Evolutionary conservation across 140 eudicot genomes (phyloP).

Genomic region (Anethum foeniculum): DNA sequence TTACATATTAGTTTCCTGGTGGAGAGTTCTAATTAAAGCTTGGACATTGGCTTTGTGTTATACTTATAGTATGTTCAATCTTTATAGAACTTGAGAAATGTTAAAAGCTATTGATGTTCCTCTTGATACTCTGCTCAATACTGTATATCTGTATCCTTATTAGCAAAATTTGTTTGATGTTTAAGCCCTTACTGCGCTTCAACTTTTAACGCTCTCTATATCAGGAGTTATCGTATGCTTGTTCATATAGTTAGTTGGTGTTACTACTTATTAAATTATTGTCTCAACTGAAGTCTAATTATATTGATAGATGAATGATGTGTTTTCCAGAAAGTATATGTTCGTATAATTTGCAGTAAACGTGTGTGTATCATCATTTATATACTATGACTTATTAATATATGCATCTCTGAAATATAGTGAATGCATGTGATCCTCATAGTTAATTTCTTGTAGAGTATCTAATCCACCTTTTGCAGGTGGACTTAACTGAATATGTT

Average conservation of each 20-base stretch:
- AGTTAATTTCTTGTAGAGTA: background rate
- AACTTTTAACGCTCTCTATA: background rate
- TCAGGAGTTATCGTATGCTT: background rate
- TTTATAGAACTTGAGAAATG: background rate
- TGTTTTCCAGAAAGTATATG: background rate
- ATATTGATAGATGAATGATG: background rate
- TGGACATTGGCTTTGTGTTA: background rate
- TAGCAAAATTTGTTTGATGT: background rate
- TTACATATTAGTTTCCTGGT: background rate
- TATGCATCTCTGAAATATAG: background rate
- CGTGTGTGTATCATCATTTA: background rate
- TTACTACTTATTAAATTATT: background rate
- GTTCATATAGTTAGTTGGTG: background rate
- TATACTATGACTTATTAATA: background rate
- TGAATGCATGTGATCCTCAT: background rate
- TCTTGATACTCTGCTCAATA: background rate
- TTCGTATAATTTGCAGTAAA: background rate
- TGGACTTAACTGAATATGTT: constrained; percentile 65
- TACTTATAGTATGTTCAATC: background rate
- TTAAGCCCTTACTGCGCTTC: background rate
- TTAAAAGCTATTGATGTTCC: background rate
- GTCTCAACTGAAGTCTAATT: background rate
- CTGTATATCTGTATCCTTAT: background rate
- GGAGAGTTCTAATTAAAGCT: background rate
- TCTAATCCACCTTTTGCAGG: constrained; percentile 36